Evolutionary conservation across 805 yeast species (phyloP), one percentile per base, ranked within the genome.

Genomic region (Cephaloascus fragrans): DNA sequence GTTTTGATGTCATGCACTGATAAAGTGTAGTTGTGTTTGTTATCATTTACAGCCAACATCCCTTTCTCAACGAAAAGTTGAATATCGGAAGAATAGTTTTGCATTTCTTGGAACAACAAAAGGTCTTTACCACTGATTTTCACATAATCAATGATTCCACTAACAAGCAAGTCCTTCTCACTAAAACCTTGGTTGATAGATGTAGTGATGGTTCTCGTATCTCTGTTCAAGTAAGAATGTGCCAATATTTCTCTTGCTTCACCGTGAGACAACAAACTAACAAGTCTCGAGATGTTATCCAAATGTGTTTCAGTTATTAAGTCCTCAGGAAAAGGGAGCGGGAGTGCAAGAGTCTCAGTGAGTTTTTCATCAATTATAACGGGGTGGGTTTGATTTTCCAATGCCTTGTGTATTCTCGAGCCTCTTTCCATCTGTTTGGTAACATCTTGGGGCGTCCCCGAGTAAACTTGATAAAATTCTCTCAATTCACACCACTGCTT

Each of bases 401-500:
- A 52, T 26, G 47, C 47, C 20, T 52, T 50, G 53, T 83, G 89
- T 3, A 61, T 60, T 23, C 47, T 48, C 4, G 57, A 50, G 0
- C 90, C 90, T 10, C 58, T 45, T 2, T 41, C 40, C 64, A 80
- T 68, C 2, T 70, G 65, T 3, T 43, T 46, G 3, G 69, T 70
- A 18, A 55, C 55, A 26, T 47, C 52, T 2, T 48, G 48, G 2
- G 53, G 56, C 4, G 68, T 58, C 17, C 67, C 66, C 0, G 79
- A 59, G 46, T 72, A 82, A 0, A 76, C 50, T 18, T 67, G 64
- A 50, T 75, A 83, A 42, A 70, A 65, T 16, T 61, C 65, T 32
- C 76, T 59, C 35, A 83, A 56, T 53, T 83, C 90, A 61, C 93
- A 83, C 84, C 87, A 83, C 14, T 67, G 56, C 26, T 71, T 64